Base-by-base conservation (phyloP, 2,329 filamentous ascomycete genomes). In the Colletotrichum orchidophilum region DNA sequence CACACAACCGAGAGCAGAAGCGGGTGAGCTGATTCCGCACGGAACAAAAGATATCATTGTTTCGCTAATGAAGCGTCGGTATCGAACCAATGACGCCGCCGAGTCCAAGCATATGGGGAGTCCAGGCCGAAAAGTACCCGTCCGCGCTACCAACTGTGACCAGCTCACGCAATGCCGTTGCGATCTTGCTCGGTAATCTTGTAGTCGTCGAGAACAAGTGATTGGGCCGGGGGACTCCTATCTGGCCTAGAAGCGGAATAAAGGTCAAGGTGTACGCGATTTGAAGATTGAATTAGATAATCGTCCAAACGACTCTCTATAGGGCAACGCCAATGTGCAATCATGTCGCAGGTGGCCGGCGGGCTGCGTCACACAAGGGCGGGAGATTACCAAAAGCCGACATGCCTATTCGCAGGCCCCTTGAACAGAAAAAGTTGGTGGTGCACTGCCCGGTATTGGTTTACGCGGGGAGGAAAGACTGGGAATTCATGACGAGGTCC, bases 251-350 rank as follows among this genome's bases (percentile, higher is more conserved):
- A 29, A 27, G 39, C 12, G 39, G n/a, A n/a, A 7, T n/a, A 21
- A 29, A 59, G 53, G 53, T 35, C 21, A 21, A 15, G n/a, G 35
- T 29, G 55, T 18, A 21, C 33, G 62, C 15, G 52, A 33, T 57
- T 49, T 49, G 52, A 29, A 50, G 53, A 59, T 58, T n/a, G 35
- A 39, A 27, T 65, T 33, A n/a, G 35, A 50, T 35, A 50, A 65
- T 26, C 11, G 26, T 33, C 35, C 18, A 42, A 21, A 46, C 7
- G 18, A 46, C 39, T 9, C 18, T 15, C 39, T 46, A 8, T 46
- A 46, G 39, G 39, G 39, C 39, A 46, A 29, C 33, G n/a, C 15
- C n/a, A 7, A 7, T 21, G n/a, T 42, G 35, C 42, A 13, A 27
- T 21, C 15, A 12, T 46, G 1, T 15, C 18, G 18, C 33, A 46